Evolutionary conservation across 106 monocot genomes (phyloP).

Genomic region (Iris macrosiphon): DNA sequence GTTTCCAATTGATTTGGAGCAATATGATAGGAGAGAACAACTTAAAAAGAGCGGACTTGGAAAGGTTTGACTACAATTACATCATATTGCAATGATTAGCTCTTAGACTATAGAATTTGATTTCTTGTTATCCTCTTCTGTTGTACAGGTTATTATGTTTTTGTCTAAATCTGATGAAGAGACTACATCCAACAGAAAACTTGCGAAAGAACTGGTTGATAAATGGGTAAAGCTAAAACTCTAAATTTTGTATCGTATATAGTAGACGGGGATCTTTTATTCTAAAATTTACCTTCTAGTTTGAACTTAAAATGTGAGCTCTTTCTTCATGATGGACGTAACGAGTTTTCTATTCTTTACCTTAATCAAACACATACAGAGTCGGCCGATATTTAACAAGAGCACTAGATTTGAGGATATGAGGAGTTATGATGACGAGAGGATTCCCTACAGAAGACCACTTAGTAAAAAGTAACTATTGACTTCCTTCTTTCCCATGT

Average conservation of each 20-base stretch:
- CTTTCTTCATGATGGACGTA: too few species aligned
- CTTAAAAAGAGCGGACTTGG: conserved; percentile 97
- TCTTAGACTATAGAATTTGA: too few species aligned
- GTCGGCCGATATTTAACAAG: conserved; percentile 98
- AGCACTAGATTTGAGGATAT: conserved; percentile 97
- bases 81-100: too few species aligned
- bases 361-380: too few species aligned
- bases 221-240: conserved; percentile 75
- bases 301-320: too few species aligned
- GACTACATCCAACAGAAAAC: conserved; percentile 81
- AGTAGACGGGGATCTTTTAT: neutral
- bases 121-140: too few species aligned
- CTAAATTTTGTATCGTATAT: neutral
- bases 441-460: conserved; percentile 61
- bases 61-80: conserved; percentile 52
- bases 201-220: conserved; percentile 97
- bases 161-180: conserved; percentile 97
- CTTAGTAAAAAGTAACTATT: conserved; percentile 59
- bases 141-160: conserved; percentile 94
- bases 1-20: conserved; percentile 96
- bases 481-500: too few species aligned
- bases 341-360: too few species aligned
- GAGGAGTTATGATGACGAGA: conserved; percentile 85
- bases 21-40: conserved; percentile 75
- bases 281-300: too few species aligned